Evolutionary conservation across 179 eudicot genomes (phyloP).

Genomic region (Amaranthus tricolor): DNA sequence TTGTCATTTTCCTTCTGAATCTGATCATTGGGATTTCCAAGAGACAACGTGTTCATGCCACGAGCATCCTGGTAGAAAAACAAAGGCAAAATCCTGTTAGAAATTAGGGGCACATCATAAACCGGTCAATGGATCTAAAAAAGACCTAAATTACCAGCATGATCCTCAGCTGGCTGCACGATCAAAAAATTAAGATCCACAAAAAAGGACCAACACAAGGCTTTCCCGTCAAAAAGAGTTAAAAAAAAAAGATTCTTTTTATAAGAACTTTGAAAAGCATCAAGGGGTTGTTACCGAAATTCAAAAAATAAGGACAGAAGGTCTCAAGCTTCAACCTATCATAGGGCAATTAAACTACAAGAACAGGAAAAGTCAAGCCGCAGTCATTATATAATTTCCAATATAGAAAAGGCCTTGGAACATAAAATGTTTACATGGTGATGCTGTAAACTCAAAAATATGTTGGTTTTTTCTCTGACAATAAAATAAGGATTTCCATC

Average conservation of each 20-base stretch:
- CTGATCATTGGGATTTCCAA: constrained; percentile 67
- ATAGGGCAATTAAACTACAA: no score
- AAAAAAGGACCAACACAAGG: background rate
- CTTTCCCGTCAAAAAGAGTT: background rate
- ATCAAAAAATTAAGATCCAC: background rate
- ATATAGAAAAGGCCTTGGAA: no score
- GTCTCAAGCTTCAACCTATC: no score
- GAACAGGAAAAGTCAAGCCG: no score
- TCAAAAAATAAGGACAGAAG: no score
- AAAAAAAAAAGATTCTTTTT: background rate
- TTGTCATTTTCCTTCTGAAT: constrained; percentile 77
- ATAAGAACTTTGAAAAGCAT: no score
- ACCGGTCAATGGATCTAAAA: background rate
- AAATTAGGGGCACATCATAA: background rate
- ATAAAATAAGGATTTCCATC: no score
- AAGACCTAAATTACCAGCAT: background rate
- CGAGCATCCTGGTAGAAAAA: constrained; percentile 59
- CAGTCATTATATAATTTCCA: no score
- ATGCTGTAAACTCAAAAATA: no score
- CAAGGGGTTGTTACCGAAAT: no score
- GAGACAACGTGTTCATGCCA: constrained; percentile 69
- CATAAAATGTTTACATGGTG: no score
- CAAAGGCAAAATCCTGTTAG: background rate
- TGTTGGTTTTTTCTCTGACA: no score
- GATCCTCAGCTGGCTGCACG: background rate